Percentiles rank a stretch among this genome's conserved stretches.
These are phyloP conservation scores for Penicillium sp. DNA, from an alignment of 2,329 filamentous ascomycete genomes.

Conservation along the genomic window DNA sequence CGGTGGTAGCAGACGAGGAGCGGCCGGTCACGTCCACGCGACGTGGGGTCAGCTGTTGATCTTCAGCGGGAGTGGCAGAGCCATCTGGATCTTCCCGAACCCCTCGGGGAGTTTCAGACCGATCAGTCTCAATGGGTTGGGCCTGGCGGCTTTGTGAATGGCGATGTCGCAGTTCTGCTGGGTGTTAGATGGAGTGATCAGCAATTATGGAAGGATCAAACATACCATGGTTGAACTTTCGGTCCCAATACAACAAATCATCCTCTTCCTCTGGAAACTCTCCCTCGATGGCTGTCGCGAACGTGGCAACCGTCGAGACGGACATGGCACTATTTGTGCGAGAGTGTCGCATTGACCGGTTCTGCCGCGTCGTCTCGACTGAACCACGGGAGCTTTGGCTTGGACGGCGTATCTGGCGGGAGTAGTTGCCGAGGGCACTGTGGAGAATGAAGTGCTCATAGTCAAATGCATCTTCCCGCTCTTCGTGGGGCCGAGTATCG, in stretches of 20 bases:
- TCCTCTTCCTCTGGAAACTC: conserved; percentile 36
- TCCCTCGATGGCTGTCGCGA: conserved; percentile 63
- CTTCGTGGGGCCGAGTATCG: conserved; percentile 75
- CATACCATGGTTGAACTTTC: conserved; percentile 37
- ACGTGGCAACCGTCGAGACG: conserved; percentile 60
- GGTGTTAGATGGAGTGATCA: conserved; percentile 5
- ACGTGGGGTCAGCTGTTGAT: conserved; percentile 17
- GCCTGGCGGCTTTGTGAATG: conserved; percentile 20
- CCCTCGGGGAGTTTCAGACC: conserved; percentile 26
- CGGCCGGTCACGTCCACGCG: conserved; percentile 26
- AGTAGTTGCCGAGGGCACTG: conserved; percentile 74
- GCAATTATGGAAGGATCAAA: not conserved
- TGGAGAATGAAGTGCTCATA: conserved; percentile 96
- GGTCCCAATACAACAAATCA: conserved; percentile 42
- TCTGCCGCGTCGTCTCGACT: conserved; percentile 50
- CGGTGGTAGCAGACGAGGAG: conserved; percentile 27
- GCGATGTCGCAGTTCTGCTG: conserved; percentile 28
- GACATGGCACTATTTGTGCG: conserved; percentile 61
- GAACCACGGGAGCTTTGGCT: conserved; percentile 49
- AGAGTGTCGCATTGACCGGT: conserved; percentile 33
- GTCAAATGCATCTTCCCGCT: conserved; percentile 91
- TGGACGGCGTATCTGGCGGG: conserved; percentile 31
- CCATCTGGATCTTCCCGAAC: conserved; percentile 6
- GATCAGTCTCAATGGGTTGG: conserved; percentile 16
- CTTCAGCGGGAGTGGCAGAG: conserved; percentile 4